A percentile compares a stretch with the other conserved stretches of the same genome.
Conservation (phyloP, 768 basidiomycete species). For the Crassisporium funariophilum region DNA sequence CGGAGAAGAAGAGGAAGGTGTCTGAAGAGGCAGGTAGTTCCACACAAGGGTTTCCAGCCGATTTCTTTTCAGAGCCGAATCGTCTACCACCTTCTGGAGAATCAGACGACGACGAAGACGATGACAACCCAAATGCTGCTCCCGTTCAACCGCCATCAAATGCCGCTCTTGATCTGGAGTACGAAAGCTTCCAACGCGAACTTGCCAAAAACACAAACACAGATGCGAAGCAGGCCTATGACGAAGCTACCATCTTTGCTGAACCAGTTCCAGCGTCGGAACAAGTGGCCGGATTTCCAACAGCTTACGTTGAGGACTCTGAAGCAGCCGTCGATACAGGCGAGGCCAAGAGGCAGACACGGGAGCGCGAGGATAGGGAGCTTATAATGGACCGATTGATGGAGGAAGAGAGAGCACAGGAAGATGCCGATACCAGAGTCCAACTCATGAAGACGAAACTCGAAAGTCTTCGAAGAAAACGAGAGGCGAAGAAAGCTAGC, state of each 20-base stretch:
- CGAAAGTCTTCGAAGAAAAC: slow-evolving; percentile 52
- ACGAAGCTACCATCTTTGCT: slow-evolving; percentile 69
- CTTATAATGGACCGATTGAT: slow-evolving; percentile 83
- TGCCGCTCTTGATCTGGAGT: slow-evolving; percentile 65
- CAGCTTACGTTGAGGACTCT: slow-evolving; percentile 30
- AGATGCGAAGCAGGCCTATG: slow-evolving; percentile 56
- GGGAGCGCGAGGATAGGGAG: slow-evolving; percentile 74
- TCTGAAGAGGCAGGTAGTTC: slow-evolving; percentile 14
- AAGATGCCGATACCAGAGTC: slow-evolving; percentile 84
- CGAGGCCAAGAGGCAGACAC: slow-evolving; percentile 52
- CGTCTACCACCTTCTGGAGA: slow-evolving; percentile 38
- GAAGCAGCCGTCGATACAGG: slow-evolving; percentile 33
- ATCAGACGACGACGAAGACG: slow-evolving; percentile 47
- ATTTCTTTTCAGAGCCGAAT: slow-evolving; percentile 83
- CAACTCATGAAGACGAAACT: slow-evolving; percentile 62
- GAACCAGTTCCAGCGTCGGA: slow-evolving; percentile 62
- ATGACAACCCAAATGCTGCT: slow-evolving; percentile 19
- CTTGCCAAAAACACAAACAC: slow-evolving; percentile 51
- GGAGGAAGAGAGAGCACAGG: slow-evolving; percentile 85
- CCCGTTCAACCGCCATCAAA: slow-evolving; percentile 21
- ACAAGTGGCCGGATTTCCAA: slow-evolving; percentile 49
- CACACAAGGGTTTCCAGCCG: slow-evolving; percentile 50
- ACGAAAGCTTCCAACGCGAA: slow-evolving; percentile 69
- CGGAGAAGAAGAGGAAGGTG: slow-evolving; percentile 21
- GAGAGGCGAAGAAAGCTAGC: slow-evolving; percentile 29